Evolutionary conservation across 345 rosid genomes (phyloP), one percentile per base, ranked within the genome.

Genomic region (Gossypium ekmanianum): DNA sequence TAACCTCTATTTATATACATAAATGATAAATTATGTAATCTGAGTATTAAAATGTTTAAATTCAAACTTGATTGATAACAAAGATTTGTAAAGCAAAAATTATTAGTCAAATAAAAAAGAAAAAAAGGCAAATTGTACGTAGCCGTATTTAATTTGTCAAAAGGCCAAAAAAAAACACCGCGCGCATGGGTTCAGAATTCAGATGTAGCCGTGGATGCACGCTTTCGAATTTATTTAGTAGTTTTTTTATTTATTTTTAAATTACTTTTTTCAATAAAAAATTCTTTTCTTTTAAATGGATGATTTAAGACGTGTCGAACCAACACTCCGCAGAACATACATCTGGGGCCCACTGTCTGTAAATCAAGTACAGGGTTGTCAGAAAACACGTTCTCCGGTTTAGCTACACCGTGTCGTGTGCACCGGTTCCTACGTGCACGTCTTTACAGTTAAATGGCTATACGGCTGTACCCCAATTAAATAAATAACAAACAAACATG

Each of bases 341-440:
- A 56, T 4, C 4, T 12, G 26, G 77, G 68, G 8, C 70, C 76
- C 57, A 47, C 2, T 71, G 74, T 79, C 82, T 73, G 74, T 12
- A 58, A 24, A 69, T 78, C 86, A 82, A 82, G 78, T 81, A 84
- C 75, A 44, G 17, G 62, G 20, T 11, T 72, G 80, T 82, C 88
- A 76, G 85, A 78, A 64, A 76, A 56, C 87, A 87, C 82, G 86
- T 81, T 79, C 51, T 5, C 76, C 56, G 73, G 86, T 72, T 81
- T 70, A 61, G 65, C 56, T 27, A 13, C 48, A 57, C 58, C 61
- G 71, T 72, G 66, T 59, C 50, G 3, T 51, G 3, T 51, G 72
- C 66, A 51, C 78, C 72, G 51, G 56, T 63, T 61, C 67, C 68
- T 2, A 51, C 80, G 61, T 68, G 82, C 79, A 71, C 77, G 63